A percentile compares a stretch with the other conserved stretches of the same genome.
phyloP scores from a whole-genome alignment of 352 stramenopile species.

The Globisporangium echinulatum region DNA sequence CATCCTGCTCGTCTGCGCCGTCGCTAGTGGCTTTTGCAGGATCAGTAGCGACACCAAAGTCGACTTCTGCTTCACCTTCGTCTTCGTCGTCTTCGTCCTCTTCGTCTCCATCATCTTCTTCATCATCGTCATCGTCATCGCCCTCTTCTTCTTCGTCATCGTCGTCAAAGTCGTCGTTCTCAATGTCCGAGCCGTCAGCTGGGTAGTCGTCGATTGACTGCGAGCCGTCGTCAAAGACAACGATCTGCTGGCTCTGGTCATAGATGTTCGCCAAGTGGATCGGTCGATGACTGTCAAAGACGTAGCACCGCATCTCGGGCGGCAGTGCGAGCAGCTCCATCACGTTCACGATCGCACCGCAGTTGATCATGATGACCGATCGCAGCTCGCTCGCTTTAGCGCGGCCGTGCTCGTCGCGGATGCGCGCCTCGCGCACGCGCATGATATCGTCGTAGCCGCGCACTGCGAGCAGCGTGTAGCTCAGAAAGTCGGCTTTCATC shows the following conservation, averaged over 20 bases:
- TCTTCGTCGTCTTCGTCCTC: conserved; percentile 30
- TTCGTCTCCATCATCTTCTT: conserved; percentile 27
- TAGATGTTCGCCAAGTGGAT: conserved; percentile 97
- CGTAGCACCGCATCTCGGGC: conserved; percentile 81
- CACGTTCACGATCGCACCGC: conserved; percentile 91
- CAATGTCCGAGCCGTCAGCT: conserved; percentile 79
- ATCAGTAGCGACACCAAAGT: conserved; percentile 21
- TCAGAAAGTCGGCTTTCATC: conserved; percentile 70
- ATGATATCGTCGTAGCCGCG: conserved; percentile 83
- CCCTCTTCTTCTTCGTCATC: conserved; percentile 52
- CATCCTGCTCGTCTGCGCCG: conserved; percentile 12
- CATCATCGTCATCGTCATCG: conserved; percentile 39
- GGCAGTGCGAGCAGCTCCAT: conserved; percentile 73
- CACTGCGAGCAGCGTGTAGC: conserved; percentile 70
- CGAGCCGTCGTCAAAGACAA: conserved; percentile 79
- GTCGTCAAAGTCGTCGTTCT: conserved; percentile 47
- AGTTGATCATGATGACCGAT: conserved; percentile 93
- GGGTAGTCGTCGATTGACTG: conserved; percentile 68
- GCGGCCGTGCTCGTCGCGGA: conserved; percentile 38
- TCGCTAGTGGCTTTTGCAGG: conserved; percentile 5
- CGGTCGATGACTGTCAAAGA: conserved; percentile 94
- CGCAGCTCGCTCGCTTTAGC: conserved; percentile 57
- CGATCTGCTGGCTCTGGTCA: conserved; percentile 65
- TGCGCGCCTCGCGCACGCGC: conserved; percentile 59
- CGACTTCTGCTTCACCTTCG: conserved; percentile 38